A percentile compares a stretch with the other conserved stretches of the same genome.
Conservation (phyloP, 176 grass and related monocot species). For the Raddia distichophylla region DNA sequence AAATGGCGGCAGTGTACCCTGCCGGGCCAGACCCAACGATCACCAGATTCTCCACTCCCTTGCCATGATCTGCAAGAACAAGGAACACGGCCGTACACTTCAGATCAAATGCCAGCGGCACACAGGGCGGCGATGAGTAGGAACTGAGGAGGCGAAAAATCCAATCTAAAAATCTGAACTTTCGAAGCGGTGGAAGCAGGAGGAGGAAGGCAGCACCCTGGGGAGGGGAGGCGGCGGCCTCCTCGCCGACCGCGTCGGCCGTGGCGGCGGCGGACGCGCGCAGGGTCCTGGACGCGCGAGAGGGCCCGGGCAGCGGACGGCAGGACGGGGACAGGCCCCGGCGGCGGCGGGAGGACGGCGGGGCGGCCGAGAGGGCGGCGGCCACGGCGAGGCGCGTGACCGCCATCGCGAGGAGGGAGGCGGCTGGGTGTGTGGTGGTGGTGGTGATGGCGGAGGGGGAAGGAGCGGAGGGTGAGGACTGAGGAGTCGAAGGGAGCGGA, state of each 20-base stretch:
- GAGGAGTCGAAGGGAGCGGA: constrained; percentile 22
- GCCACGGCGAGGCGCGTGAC: constrained; percentile 62
- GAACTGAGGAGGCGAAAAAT: too few species aligned
- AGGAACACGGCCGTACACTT: not conserved
- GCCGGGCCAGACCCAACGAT: constrained; percentile 94
- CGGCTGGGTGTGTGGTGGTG: not conserved
- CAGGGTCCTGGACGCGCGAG: constrained; percentile 28
- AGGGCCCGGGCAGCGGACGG: constrained; percentile 20
- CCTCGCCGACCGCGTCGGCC: constrained; percentile 47
- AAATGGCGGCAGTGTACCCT: constrained; percentile 93
- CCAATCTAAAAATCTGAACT: constrained; percentile 1
- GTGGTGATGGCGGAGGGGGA: constrained; percentile 1
- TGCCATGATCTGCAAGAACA: constrained; percentile 44
- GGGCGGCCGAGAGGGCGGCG: constrained; percentile 38
- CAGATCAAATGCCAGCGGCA: constrained; percentile 24
- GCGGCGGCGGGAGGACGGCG: constrained; percentile 45
- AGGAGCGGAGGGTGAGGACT: constrained; percentile 37
- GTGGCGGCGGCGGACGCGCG: constrained; percentile 28
- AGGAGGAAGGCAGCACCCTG: constrained; percentile 25
- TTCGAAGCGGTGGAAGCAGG: not conserved
- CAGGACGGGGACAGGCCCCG: constrained; percentile 5
- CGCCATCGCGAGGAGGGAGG: constrained; percentile 42
- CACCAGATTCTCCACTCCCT: constrained; percentile 90
- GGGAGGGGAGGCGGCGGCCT: constrained; percentile 22
- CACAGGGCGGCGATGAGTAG: not conserved